Conservation (phyloP, 495 filamentous ascomycete genomes). For the Penicillium desertorum region DNA sequence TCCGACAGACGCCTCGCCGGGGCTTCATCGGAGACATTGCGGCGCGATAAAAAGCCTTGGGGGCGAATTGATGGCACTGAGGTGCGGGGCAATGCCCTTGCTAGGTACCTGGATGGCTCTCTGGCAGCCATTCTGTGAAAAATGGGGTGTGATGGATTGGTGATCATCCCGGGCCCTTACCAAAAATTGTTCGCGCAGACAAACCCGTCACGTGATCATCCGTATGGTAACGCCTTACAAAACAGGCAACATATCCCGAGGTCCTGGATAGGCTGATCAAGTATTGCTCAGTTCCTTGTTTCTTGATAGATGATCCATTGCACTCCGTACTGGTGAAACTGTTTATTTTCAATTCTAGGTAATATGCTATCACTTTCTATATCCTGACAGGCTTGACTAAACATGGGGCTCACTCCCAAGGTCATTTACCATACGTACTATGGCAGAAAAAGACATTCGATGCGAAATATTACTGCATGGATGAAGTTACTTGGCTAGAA, state of each 20-base stretch:
- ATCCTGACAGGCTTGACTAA: background rate
- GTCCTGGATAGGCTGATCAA: background rate
- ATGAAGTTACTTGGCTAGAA: background rate
- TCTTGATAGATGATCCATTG: background rate
- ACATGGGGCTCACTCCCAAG: background rate
- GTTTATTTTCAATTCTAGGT: background rate
- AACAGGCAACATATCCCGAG: slow-evolving; percentile 9
- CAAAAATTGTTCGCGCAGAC: slow-evolving; percentile 42
- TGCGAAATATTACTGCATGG: background rate
- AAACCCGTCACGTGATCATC: slow-evolving; percentile 18
- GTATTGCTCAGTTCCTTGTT: background rate
- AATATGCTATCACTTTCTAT: background rate
- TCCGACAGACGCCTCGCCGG: slow-evolving; percentile 35
- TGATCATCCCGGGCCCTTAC: slow-evolving; percentile 17
- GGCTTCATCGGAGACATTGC: slow-evolving; percentile 51
- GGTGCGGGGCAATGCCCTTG: slow-evolving; percentile 44
- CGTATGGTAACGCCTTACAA: slow-evolving; percentile 15
- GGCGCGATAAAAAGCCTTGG: slow-evolving; percentile 38
- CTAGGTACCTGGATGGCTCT: slow-evolving; percentile 44
- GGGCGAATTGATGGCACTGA: slow-evolving; percentile 36
- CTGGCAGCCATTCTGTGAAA: slow-evolving; percentile 42
- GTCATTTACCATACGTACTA: background rate
- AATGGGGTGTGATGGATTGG: slow-evolving; percentile 21
- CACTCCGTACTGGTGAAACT: background rate
- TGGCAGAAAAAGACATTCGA: background rate